Evolutionary conservation across 202 grass and related monocot genomes (phyloP).

Genomic region (Digitaria exilis): DNA sequence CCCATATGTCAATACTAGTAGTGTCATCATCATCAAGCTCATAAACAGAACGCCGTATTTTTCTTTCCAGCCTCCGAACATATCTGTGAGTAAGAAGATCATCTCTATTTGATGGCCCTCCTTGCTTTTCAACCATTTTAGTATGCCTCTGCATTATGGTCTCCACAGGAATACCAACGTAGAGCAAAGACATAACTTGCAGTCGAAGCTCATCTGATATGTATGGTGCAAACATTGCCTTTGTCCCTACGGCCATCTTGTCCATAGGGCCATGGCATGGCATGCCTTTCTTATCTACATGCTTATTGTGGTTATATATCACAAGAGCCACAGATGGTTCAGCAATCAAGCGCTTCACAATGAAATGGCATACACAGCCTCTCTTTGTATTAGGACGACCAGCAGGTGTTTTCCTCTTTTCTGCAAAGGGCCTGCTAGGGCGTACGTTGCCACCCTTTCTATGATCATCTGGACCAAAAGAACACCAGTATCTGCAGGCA

Average conservation of each 20-base stretch:
- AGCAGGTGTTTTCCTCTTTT: constrained; percentile 81
- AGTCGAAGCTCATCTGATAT: constrained; percentile 90
- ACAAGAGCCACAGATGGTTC: constrained; percentile 90
- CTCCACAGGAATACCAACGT: constrained; percentile 90
- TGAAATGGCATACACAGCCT: constrained; percentile 95
- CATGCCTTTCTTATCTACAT: constrained; percentile 87
- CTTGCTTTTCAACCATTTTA: constrained; percentile 77
- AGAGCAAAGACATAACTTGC: constrained; percentile 85
- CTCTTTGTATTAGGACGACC: constrained; percentile 97
- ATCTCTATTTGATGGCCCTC: constrained; percentile 86
- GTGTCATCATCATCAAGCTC: constrained; percentile 80
- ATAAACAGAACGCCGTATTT: constrained; percentile 78
- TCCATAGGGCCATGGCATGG: constrained; percentile 95
- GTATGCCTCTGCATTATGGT: constrained; percentile 95
- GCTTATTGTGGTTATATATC: constrained; percentile 98
- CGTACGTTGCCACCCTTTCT: constrained; percentile 74
- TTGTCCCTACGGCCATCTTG: constrained; percentile 76
- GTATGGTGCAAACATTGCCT: constrained; percentile 94
- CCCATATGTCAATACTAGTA: constrained; percentile 71
- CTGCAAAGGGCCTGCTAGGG: constrained; percentile 71
- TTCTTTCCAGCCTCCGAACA: constrained; percentile 91
- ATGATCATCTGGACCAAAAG: constrained; percentile 94
- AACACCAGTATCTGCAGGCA: constrained; percentile 93
- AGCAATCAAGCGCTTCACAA: constrained; percentile 93
- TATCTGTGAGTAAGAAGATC: constrained; percentile 98